Evolutionary conservation across 257 asterid genomes (phyloP).

Genomic region (Penstemon eatonii): DNA sequence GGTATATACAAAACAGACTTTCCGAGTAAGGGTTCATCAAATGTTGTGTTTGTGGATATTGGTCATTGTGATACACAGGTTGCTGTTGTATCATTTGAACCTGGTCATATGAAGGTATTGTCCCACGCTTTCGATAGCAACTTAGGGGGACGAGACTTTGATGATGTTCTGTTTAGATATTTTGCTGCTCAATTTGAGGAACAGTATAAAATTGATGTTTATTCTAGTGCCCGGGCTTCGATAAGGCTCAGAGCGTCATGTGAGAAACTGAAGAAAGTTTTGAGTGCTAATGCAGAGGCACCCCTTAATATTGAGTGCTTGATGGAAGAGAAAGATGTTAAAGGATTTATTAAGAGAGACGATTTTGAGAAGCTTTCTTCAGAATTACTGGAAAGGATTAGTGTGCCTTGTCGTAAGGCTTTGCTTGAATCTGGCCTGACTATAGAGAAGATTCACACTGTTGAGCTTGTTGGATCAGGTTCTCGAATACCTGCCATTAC

Average conservation of each 20-base stretch:
- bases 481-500: constrained; percentile 86
- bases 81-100: constrained; percentile 70
- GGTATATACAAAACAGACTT: constrained; percentile 87
- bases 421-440: constrained; percentile 66
- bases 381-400: constrained; percentile 64
- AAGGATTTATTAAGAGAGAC: constrained; percentile 83
- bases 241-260: constrained; percentile 83
- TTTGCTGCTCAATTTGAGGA: constrained; percentile 73
- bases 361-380: constrained; percentile 82
- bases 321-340: constrained; percentile 98
- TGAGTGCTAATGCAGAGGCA: constrained; percentile 97
- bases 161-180: constrained; percentile 76
- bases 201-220: constrained; percentile 76
- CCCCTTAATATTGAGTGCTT: constrained; percentile 91
- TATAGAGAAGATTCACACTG: constrained; percentile 67
- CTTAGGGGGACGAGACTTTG: constrained; percentile 95
- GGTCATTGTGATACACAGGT: constrained; percentile 98
- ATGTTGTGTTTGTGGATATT: constrained; percentile 85
- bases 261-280: constrained; percentile 92
- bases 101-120: constrained; percentile 74
- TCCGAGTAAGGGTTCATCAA: constrained; percentile 47
- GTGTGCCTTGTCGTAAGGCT: constrained; percentile 72
- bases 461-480: constrained; percentile 98
- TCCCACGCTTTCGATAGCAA: constrained; percentile 86
- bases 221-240: constrained; percentile 78